Conservation (phyloP, 495 filamentous ascomycete genomes). For the Aspergillus conjunctus region DNA sequence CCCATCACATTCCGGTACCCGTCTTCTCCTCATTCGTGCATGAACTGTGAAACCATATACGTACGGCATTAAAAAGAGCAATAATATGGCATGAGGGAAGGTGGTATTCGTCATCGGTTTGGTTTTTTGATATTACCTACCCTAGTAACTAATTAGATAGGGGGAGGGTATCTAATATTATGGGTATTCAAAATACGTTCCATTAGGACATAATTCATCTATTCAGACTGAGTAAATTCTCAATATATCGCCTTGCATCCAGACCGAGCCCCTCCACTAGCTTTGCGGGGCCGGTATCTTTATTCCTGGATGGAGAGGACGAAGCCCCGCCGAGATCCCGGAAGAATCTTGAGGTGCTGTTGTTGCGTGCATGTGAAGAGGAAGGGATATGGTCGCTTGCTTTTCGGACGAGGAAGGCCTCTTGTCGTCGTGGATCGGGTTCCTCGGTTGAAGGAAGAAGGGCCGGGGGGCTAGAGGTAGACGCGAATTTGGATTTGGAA, state of each 20-base stretch:
- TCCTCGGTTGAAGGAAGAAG: conserved; percentile 26
- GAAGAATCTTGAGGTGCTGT: conserved; percentile 46
- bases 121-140: too few species aligned
- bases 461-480: conserved; percentile 25
- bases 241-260: conserved; percentile 85
- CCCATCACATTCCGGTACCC: too few species aligned
- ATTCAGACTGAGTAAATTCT: conserved; percentile 76
- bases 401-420: conserved; percentile 78
- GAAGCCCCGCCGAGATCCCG: conserved; percentile 48
- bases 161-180: too few species aligned
- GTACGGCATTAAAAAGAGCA: too few species aligned
- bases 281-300: conserved; percentile 60
- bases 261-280: conserved; percentile 86
- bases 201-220: conserved; percentile 43
- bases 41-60: too few species aligned
- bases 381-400: conserved; percentile 64
- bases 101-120: too few species aligned
- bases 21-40: too few species aligned
- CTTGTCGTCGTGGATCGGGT: conserved; percentile 54
- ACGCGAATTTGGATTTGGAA: neutral
- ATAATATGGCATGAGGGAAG: too few species aligned
- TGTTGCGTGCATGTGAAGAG: conserved; percentile 31
- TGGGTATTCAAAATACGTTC: conserved; percentile 1
- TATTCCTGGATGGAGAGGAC: conserved; percentile 18
- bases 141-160: too few species aligned